Base-by-base conservation (phyloP, 257 asterid genomes). In the Marsdenia floribunda region DNA sequence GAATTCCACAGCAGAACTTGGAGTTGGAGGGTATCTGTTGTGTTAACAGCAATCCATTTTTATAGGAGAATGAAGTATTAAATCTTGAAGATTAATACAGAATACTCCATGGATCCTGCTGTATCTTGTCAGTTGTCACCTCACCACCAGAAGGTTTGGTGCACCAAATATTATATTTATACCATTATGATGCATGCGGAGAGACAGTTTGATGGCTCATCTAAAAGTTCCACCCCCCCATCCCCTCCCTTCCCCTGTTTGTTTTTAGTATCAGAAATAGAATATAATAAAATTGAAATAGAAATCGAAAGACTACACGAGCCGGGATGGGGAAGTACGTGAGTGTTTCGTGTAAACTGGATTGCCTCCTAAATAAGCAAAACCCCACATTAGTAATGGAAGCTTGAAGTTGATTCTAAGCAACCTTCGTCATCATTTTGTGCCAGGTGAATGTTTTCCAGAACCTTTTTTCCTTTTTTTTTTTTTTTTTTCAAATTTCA, bases 381-480 rank as follows among this genome's bases (percentile, higher is more conserved):
- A 3, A 5, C 0, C 49, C 49, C 49, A 44, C 12, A 7, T 44
- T 44, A 52, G 10, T 21, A 33, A 67, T 15, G 71, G 72, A 35
- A 47, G 60, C 77, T 66, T 79, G 69, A 67, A 19, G 49, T 80
- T 11, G 29, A 72, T 33, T 80, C 71, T 33, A 76, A 80, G 83
- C 76, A 37, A 72, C 40, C 26, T 64, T 44, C 42, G 60, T 35
- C 29, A 71, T 71, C 65, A 71, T 52, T 70, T 70, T 50, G 18
- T 21, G 10, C 18, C 47, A 29, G 61, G 5, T 14, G 42, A 21
- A 47, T 49, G n/a, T 11, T 19, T 37, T 37, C 70, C 16, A 65
- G 44, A 61, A 16, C 26, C 65, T 58, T 58, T 21, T 7, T n/a
- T n/a, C 26, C 65, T 58, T 58, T 21, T 7, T n/a, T n/a, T n/a